phyloP scores from a whole-genome alignment of 2,329 filamentous ascomycete genomes.

The Didymella glomerata region DNA sequence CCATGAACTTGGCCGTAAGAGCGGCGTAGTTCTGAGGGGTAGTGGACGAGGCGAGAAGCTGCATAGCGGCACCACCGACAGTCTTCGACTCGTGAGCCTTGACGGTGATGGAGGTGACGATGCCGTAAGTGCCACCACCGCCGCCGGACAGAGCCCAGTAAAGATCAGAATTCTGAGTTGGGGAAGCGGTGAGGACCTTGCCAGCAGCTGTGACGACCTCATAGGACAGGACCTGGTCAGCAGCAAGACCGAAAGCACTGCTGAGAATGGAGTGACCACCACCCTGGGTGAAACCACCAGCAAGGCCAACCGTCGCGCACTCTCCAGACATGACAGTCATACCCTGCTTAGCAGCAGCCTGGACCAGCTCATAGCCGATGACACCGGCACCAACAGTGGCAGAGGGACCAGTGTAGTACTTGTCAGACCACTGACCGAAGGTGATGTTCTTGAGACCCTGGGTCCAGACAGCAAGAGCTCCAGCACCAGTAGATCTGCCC shows the following conservation, averaged over 20 bases:
- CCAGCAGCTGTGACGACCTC: constrained; percentile 47
- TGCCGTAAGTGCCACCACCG: constrained; percentile 43
- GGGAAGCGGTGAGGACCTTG: constrained; percentile 37
- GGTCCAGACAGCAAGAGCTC: constrained; percentile 43
- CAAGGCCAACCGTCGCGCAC: constrained; percentile 46
- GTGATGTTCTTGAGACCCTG: constrained; percentile 38
- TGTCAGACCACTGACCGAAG: constrained; percentile 32
- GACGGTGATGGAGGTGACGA: constrained; percentile 43
- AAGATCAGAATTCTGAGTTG: constrained; percentile 42
- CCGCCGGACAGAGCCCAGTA: constrained; percentile 51
- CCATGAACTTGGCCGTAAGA: constrained; percentile 23
- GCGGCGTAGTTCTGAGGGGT: constrained; percentile 28
- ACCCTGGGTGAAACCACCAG: constrained; percentile 45
- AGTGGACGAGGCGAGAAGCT: constrained; percentile 29
- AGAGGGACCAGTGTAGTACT: constrained; percentile 38
- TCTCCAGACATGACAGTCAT: constrained; percentile 40
- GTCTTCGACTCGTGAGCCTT: constrained; percentile 34
- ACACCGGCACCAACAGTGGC: constrained; percentile 42
- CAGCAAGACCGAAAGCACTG: constrained; percentile 37
- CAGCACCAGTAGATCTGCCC: constrained; percentile 42
- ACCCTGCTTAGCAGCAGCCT: constrained; percentile 30
- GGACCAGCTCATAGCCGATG: constrained; percentile 36
- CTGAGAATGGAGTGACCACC: constrained; percentile 42
- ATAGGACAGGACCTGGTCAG: constrained; percentile 44
- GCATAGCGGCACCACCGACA: constrained; percentile 35